Base-by-base conservation (phyloP, 768 basidiomycete genomes). In the Lactarius tabidus region DNA sequence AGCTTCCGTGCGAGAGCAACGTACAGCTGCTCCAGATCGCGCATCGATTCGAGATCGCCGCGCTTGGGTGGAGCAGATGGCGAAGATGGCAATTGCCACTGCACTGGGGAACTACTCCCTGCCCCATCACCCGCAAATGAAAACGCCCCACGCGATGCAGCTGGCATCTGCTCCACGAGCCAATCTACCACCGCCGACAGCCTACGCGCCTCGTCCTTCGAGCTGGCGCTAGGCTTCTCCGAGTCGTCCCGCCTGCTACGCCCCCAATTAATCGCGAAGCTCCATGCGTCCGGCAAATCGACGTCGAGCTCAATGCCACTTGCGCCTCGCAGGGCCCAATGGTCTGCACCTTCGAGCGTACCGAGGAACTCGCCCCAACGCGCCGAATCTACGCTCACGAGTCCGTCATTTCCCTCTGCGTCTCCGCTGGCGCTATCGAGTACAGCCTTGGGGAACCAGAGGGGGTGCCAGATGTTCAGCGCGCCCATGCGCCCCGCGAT, bases 321-420 rank as follows among this genome's bases (percentile, higher is more conserved):
- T 26, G 92, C 88, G 0, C 96, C 97, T 67, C 97, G 79, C 74
- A 98, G 84, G 71, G 96, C 90, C 97, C 97, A 99, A 72, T 99
- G 97, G 79, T 99, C 95, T 70, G 88, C 90, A 1, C 88, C 89
- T 68, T 96, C 90, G 71, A 98, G 79, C 20, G 85, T 85, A 4
- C 97, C 97, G 36, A 99, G 77, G 74, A 95, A 98, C 72, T 97
- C 92, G 20, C 97, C 97, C 95, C 96, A 98, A 69, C 87, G 86
- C 6, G 97, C 93, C 70, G 90, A 91, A 69, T 91, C 86, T n/a
- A 99, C 81, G 18, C 89, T 89, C 18, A 98, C 95, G 39, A 98
- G 80, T 0, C 93, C 94, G 71, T 98, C 95, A 73, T 97, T 95
- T 0, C 94, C 95, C 84, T 87, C 87, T 70, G 85, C 80, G 60